phyloP scores from a whole-genome alignment of 495 filamentous ascomycete genomes.

The Hypoxylon trugodes region DNA sequence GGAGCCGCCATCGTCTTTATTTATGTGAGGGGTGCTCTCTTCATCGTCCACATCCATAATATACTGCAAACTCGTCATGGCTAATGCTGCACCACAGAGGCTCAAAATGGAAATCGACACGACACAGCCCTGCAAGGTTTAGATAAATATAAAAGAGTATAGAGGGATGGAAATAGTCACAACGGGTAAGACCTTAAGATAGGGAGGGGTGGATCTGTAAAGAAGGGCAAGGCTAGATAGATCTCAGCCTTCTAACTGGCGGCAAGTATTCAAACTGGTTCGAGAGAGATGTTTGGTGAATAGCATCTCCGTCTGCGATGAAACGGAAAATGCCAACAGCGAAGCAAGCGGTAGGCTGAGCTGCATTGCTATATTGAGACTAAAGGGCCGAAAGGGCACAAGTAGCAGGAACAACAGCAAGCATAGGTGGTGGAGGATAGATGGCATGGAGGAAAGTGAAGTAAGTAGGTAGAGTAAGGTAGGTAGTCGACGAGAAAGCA shows the following conservation, averaged over 20 bases:
- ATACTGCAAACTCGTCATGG: slow-evolving; percentile 58
- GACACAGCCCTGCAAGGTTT: slow-evolving; percentile 45
- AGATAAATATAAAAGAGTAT: slow-evolving; percentile 52
- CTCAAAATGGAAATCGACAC: slow-evolving; percentile 54
- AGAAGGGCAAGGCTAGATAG: slow-evolving; percentile 41
- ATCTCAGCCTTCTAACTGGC: slow-evolving; percentile 47
- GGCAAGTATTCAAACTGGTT: slow-evolving; percentile 35
- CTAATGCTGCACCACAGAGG: slow-evolving; percentile 31
- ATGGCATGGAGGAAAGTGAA: slow-evolving; percentile 24
- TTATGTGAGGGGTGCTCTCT: slow-evolving; percentile 46
- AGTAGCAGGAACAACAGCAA: slow-evolving; percentile 27
- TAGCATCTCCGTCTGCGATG: slow-evolving; percentile 46
- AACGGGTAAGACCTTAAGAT: slow-evolving; percentile 40
- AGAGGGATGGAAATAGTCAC: slow-evolving; percentile 43
- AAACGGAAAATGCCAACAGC: slow-evolving; percentile 45
- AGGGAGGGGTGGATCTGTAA: slow-evolving; percentile 45
- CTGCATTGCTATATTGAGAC: slow-evolving; percentile 61
- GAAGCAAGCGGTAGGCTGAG: slow-evolving; percentile 44
- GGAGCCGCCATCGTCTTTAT: slow-evolving; percentile 44
- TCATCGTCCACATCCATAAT: slow-evolving; percentile 58
- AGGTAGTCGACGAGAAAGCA: slow-evolving; percentile 26
- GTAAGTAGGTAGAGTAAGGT: too few relatives aligned
- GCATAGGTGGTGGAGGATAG: slow-evolving; percentile 32
- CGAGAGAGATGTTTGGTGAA: slow-evolving; percentile 33
- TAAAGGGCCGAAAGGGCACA: slow-evolving; percentile 44